Conservation (phyloP, 192 early-diverging fungal species). For the Coemansia furcata region DNA sequence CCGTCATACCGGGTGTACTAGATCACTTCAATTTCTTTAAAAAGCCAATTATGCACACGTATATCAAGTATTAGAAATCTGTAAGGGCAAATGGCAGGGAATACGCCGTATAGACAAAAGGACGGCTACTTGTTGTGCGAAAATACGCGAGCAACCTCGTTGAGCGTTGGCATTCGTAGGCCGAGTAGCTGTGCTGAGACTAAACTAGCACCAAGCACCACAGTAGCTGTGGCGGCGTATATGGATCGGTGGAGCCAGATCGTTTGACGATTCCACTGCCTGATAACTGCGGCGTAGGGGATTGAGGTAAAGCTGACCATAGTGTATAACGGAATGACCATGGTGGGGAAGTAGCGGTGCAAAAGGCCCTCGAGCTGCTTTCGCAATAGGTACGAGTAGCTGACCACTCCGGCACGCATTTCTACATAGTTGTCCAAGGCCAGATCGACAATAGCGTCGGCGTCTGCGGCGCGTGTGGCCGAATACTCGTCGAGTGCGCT, state of each 20-base stretch:
- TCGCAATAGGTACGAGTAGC: conserved; percentile 68
- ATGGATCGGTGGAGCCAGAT: conserved; percentile 35
- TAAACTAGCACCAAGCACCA: conserved; percentile 6
- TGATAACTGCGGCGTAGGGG: conserved; percentile 73
- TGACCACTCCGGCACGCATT: conserved; percentile 84
- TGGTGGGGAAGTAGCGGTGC: conserved; percentile 67
- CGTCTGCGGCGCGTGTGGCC: conserved; percentile 65
- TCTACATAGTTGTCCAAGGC: conserved; percentile 94
- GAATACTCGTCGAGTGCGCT: conserved; percentile 75
- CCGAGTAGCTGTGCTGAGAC: conserved; percentile 20
- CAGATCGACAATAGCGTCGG: conserved; percentile 86
- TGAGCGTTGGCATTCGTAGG: conserved; percentile 2
- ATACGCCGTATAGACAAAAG: not conserved
- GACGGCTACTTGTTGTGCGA: not conserved
- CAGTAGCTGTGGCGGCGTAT: not conserved
- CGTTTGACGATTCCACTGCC: conserved; percentile 37
- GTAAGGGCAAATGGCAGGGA: not conserved
- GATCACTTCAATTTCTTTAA: not conserved
- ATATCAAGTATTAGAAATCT: not conserved
- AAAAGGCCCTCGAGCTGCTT: conserved; percentile 77
- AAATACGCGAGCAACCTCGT: conserved; percentile 7
- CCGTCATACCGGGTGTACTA: conserved; percentile 52
- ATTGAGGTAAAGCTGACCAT: conserved; percentile 93
- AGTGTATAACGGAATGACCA: conserved; percentile 87
- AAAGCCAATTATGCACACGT: not conserved